Conservation (phyloP, 1,284 basidiomycete genomes). For the Pascua sp. region DNA sequence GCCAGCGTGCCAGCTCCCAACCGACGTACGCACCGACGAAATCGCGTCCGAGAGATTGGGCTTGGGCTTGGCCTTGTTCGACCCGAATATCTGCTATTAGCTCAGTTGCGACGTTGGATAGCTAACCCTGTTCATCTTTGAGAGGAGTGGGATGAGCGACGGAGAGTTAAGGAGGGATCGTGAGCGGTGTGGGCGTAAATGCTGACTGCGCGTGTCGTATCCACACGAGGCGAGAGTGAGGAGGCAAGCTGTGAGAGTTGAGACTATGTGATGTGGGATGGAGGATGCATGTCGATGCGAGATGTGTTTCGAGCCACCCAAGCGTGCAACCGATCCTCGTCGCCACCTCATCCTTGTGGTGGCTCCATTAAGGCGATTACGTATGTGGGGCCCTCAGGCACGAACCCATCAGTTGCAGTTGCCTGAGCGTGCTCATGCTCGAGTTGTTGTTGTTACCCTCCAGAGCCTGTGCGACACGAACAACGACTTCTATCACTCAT, state of each 20-base stretch:
- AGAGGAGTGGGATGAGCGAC: background rate
- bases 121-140: constrained; percentile 40
- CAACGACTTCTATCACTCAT: no score
- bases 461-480: no score
- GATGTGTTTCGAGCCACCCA: background rate
- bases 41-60: constrained; percentile 88
- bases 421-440: no score
- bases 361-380: no score
- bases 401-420: no score
- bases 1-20: constrained; percentile 9
- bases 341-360: no score
- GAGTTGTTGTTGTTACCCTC: no score
- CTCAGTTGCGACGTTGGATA: background rate
- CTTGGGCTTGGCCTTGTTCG: constrained; percentile 66
- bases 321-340: no score
- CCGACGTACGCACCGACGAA: constrained; percentile 60
- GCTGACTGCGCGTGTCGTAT: background rate
- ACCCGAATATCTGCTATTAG: constrained; percentile 63
- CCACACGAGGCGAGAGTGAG: no score
- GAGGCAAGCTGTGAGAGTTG: no score
- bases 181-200: background rate
- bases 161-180: background rate
- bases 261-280: no score
- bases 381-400: no score
- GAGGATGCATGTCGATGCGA: background rate